Conservation (phyloP, 345 rosid species). For the Fremontodendron californicum region DNA sequence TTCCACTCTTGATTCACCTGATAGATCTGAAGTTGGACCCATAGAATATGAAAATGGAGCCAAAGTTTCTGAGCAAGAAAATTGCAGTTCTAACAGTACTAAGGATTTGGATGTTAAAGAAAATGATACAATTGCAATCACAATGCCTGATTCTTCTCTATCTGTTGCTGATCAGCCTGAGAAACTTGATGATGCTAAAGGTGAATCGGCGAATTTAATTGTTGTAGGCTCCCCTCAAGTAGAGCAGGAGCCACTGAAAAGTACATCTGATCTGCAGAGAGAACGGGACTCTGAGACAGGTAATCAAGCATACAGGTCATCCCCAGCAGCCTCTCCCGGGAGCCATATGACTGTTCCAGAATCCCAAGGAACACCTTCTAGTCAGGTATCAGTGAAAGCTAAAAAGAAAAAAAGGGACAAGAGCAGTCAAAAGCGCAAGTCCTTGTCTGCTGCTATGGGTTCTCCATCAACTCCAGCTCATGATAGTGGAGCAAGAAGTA, state of each 20-base stretch:
- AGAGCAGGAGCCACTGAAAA: constrained; percentile 32
- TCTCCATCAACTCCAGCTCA: constrained; percentile 53
- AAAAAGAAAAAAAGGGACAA: constrained; percentile 48
- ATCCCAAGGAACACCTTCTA: constrained; percentile 82
- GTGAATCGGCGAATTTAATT: constrained; percentile 30
- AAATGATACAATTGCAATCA: constrained; percentile 27
- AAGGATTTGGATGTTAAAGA: constrained; percentile 35
- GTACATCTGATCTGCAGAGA: constrained; percentile 36
- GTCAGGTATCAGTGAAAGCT: constrained; percentile 63
- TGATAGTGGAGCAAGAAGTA: constrained; percentile 44
- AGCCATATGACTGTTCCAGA: constrained; percentile 61
- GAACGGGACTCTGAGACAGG: constrained; percentile 33
- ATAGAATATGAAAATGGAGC: constrained; percentile 34
- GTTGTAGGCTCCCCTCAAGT: constrained; percentile 25
- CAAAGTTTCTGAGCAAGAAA: constrained; percentile 37
- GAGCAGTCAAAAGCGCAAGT: constrained; percentile 55
- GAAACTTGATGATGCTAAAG: constrained; percentile 26
- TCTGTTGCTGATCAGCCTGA: constrained; percentile 30
- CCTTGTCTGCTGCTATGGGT: constrained; percentile 44
- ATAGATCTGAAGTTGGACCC: constrained; percentile 51
- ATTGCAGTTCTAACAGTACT: constrained; percentile 19
- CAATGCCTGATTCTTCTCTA: constrained; percentile 18
- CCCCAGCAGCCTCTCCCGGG: constrained; percentile 60
- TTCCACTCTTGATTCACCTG: constrained; percentile 87
- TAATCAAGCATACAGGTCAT: constrained; percentile 36